Evolutionary conservation across 345 rosid genomes (phyloP).

Genomic region (Sisymbrium irio): DNA sequence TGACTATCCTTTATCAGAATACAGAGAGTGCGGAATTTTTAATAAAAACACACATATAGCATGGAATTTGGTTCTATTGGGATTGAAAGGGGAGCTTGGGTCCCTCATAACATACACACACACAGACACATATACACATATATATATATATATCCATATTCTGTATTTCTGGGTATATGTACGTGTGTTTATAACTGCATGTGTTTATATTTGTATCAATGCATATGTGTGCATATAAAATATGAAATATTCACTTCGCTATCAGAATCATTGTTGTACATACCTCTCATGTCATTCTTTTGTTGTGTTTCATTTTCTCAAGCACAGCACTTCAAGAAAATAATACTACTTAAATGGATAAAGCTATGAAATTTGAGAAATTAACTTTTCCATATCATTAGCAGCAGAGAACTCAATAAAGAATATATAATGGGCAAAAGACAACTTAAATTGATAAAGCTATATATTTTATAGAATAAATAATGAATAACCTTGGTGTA

Average conservation of each 20-base stretch:
- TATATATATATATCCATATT: not conserved
- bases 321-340: constrained; percentile 17
- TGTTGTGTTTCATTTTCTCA: constrained; percentile 36
- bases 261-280: constrained; percentile 36
- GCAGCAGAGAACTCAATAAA: constrained; percentile 16
- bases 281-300: constrained; percentile 28
- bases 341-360: constrained; percentile 27
- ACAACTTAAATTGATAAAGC: constrained; percentile 2
- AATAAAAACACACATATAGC: constrained; percentile 5
- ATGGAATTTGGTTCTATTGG: not conserved
- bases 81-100: constrained; percentile 7
- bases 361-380: constrained; percentile 18
- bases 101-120: constrained; percentile 2
- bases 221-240: constrained; percentile 25
- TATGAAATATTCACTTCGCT: constrained; percentile 29
- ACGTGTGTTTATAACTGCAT: not conserved
- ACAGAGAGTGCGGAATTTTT: not conserved
- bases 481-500: not conserved
- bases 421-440: constrained; percentile 17
- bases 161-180: not conserved
- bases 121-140: no score
- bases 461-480: not conserved
- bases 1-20: not conserved
- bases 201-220: constrained; percentile 2
- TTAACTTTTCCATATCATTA: constrained; percentile 23